Evolutionary conservation across 2,329 filamentous ascomycete species (phyloP).

Genomic region (Metarhizium robertsii): DNA sequence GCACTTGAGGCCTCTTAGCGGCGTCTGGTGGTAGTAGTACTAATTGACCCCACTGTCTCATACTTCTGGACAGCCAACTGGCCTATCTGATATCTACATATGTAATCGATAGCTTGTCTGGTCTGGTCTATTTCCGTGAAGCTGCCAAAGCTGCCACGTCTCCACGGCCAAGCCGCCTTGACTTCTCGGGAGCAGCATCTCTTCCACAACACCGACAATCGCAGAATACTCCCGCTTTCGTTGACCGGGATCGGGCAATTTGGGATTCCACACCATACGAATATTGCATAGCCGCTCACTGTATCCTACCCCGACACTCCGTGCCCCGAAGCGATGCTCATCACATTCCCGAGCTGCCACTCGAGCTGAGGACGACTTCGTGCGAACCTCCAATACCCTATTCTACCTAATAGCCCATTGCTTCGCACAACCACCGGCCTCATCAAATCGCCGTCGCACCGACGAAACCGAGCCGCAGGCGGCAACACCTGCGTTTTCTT

Average conservation of each 20-base stretch:
- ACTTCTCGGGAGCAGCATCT: neutral
- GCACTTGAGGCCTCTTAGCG: no score
- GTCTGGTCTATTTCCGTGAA: neutral
- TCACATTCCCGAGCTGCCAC: neutral
- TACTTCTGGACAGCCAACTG: no score
- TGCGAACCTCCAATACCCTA: neutral
- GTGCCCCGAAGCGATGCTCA: neutral
- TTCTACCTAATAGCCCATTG: neutral
- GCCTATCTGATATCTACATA: no score
- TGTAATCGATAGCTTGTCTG: no score
- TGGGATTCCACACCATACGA: no score
- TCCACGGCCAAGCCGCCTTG: neutral
- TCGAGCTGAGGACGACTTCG: neutral
- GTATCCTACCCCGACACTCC: neutral
- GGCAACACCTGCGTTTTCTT: neutral
- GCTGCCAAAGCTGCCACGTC: constrained; percentile 1
- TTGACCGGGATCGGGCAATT: neutral
- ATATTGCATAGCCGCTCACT: no score
- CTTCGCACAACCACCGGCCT: neutral
- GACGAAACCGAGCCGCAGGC: neutral
- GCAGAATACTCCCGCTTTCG: neutral
- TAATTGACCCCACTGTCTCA: no score
- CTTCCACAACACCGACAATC: neutral
- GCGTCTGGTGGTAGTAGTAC: no score
- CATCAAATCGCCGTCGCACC: neutral